Evolutionary conservation across 441 rosid genomes (phyloP), one percentile per base, ranked within the genome.

Genomic region (Brassica balearica): DNA sequence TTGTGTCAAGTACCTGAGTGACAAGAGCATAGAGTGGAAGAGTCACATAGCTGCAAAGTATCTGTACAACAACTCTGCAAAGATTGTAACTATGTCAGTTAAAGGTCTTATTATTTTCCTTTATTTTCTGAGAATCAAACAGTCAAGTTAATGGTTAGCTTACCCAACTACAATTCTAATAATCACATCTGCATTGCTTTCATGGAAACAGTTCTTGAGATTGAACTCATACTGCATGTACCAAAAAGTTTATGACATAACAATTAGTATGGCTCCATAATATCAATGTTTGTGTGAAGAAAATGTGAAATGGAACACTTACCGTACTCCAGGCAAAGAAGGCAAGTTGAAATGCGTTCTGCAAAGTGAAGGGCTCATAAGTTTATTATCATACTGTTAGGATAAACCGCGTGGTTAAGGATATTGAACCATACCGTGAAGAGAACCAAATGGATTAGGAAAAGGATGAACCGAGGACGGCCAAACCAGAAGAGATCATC

Each of bases 401-500:
- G 71, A 53, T 34, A 27, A 7, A 51, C 48, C 1, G 9, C 53
- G 34, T 11, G 15, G 71, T 25, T 5, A 65, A 51, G 65, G 58
- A 61, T 29, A 56, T 1, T 8, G 69, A 27, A n/a, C 1, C 10
- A 4, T 84, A 94, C 98, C 94, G 89, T 93, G 77, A 96, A 96
- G 59, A 96, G 97, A 62, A 86, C 89, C 34, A 92, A 59, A 69
- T 94, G 97, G 79, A 96, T 88, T 29, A 96, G 90, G 72, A 83
- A 87, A 78, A 96, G 98, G 61, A 93, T 79, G 77, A 94, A 79
- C 23, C 83, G 91, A 0, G 99, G 98, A 0, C 80, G 74, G 2
- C 88, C 89, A n/a, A 96, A 96, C 99, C 99, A 96, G 89, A 95
- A 95, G 71, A 93, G 96, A 11, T 95, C 93, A 77, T 95, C 94